These are phyloP conservation scores for Sporothrix protearum DNA, from an alignment of 2,329 filamentous ascomycete genomes.

Conservation along the genomic window DNA sequence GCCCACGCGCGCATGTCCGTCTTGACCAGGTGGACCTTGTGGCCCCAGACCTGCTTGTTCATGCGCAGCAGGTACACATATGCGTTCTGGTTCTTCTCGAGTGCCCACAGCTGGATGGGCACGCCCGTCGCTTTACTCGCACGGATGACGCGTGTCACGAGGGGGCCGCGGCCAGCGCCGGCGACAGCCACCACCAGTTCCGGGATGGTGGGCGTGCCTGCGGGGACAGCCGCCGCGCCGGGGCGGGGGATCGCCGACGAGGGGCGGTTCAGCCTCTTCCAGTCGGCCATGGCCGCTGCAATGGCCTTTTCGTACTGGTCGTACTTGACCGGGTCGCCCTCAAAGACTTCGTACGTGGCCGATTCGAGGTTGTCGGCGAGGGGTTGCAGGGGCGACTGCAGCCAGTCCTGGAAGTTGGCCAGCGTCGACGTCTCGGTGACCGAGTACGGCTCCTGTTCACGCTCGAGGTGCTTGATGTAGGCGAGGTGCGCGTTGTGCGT, in stretches of 20 bases:
- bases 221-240: constrained; percentile 38
- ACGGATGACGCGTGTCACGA: constrained; percentile 80
- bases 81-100: constrained; percentile 98
- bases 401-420: constrained; percentile 77
- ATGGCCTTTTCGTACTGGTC: constrained; percentile 90
- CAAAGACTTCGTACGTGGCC: constrained; percentile 96
- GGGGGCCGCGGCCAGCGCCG: constrained; percentile 85
- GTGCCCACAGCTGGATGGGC: constrained; percentile 79
- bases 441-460: constrained; percentile 65
- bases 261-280: constrained; percentile 67
- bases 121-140: constrained; percentile 75
- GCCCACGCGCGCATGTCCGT: constrained; percentile 98
- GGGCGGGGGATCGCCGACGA: constrained; percentile 64
- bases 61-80: constrained; percentile 88
- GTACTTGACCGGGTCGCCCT: constrained; percentile 97
- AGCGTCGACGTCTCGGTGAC: constrained; percentile 51
- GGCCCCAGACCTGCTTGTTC: constrained; percentile 77
- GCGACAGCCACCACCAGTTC: constrained; percentile 80
- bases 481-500: constrained; percentile 52
- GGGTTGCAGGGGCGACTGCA: constrained; percentile 91
- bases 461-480: constrained; percentile 81
- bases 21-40: constrained; percentile 80
- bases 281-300: constrained; percentile 74
- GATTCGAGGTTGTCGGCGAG: constrained; percentile 95
- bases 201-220: constrained; percentile 25